Evolutionary conservation across 805 yeast species (phyloP).

Genomic region (Wickerhamiella alocasiicola): DNA sequence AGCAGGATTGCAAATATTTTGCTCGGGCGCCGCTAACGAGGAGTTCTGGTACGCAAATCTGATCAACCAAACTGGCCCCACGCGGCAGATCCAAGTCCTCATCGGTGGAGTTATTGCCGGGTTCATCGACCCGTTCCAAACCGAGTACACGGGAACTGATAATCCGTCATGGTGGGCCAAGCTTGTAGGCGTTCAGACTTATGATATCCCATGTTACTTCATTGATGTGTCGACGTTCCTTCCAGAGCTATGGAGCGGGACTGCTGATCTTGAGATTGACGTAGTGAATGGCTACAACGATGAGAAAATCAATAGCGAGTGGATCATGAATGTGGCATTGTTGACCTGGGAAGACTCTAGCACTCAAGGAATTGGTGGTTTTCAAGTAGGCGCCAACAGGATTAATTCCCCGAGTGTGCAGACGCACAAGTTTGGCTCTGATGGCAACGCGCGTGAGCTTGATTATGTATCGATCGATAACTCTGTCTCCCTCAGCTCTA

Average conservation of each 20-base stretch:
- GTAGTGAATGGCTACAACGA: conserved; percentile 29
- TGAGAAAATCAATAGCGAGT: conserved; percentile 19
- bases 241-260: conserved; percentile 50
- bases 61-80: conserved; percentile 16
- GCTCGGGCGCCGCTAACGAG: conserved; percentile 67
- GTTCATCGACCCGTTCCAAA: conserved; percentile 54
- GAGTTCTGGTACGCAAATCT: conserved; percentile 62
- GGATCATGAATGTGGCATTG: conserved; percentile 26
- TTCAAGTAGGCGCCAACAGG: neutral
- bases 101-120: conserved; percentile 48
- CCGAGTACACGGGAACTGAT: conserved; percentile 70
- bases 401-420: neutral
- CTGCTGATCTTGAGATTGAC: conserved; percentile 37
- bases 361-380: conserved; percentile 20
- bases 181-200: conserved; percentile 59
- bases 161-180: conserved; percentile 75
- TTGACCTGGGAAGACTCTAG: conserved; percentile 24
- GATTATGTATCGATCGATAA: neutral
- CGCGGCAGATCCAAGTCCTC: conserved; percentile 49
- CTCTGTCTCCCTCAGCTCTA: neutral
- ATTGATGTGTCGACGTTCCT: conserved; percentile 58
- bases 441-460: neutral
- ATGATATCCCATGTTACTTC: conserved; percentile 58
- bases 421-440: neutral
- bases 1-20: conserved; percentile 43